Evolutionary conservation across 352 stramenopile genomes (phyloP).

Genomic region (Globisporangium abappressorium): DNA sequence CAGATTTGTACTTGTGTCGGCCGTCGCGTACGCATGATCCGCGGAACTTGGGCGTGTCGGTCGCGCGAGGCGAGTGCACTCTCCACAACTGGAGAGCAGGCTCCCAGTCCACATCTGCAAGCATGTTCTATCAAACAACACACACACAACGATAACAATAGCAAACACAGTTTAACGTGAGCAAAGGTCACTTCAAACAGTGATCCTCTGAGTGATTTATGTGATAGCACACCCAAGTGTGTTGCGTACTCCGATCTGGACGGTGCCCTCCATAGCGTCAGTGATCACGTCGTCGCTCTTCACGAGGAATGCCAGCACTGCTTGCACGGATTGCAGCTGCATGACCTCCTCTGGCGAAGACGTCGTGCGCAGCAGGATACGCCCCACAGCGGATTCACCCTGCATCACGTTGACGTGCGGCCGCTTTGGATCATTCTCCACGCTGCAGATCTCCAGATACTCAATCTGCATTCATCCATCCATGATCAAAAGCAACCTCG

Average conservation of each 20-base stretch:
- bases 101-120: constrained; percentile 51
- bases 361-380: constrained; percentile 56
- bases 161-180: background rate
- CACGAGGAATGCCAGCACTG: constrained; percentile 52
- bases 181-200: background rate
- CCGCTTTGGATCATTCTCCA: constrained; percentile 48
- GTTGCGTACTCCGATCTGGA: constrained; percentile 59
- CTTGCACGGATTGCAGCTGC: constrained; percentile 53
- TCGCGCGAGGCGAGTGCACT: constrained; percentile 26
- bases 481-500: constrained; percentile 4
- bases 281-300: constrained; percentile 60
- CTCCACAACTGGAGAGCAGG: constrained; percentile 58
- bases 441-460: constrained; percentile 58
- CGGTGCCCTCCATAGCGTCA: constrained; percentile 36
- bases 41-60: constrained; percentile 49
- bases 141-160: background rate
- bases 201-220: background rate
- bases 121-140: constrained; percentile 31
- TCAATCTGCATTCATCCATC: constrained; percentile 39
- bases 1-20: constrained; percentile 70
- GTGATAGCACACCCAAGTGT: background rate
- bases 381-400: constrained; percentile 66
- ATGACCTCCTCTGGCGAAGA: constrained; percentile 50
- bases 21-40: constrained; percentile 79
- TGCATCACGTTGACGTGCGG: constrained; percentile 70